Evolutionary conservation across 805 yeast species (phyloP).

Genomic region (Ogataea minuta): DNA sequence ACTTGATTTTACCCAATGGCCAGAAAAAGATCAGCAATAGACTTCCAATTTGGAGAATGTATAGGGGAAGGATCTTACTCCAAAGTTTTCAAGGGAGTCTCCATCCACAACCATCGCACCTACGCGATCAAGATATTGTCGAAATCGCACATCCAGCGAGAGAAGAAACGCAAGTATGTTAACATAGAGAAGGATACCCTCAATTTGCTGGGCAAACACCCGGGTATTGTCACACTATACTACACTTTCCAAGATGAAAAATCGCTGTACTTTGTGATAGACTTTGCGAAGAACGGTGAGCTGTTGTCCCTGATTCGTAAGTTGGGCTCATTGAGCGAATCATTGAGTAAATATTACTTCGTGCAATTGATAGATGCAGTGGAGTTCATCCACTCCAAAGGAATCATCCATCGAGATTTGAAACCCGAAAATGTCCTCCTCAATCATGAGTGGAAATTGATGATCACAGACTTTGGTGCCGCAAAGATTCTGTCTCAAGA

Average conservation of each 20-base stretch:
- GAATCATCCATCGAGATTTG: conserved; percentile 89
- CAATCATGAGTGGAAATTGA: conserved; percentile 80
- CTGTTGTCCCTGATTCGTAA: conserved; percentile 73
- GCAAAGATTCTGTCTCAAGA: conserved; percentile 69
- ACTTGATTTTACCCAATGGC: conserved; percentile 27
- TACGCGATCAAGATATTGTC: conserved; percentile 91
- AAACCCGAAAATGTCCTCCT: conserved; percentile 92
- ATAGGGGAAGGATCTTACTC: conserved; percentile 97
- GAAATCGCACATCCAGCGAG: conserved; percentile 89
- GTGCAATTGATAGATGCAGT: conserved; percentile 89
- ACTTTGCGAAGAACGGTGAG: conserved; percentile 95
- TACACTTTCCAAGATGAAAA: conserved; percentile 94
- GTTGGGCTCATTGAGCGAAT: conserved; percentile 73
- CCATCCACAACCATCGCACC: conserved; percentile 65
- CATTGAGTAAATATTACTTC: conserved; percentile 75
- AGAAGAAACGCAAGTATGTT: conserved; percentile 92
- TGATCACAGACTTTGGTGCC: conserved; percentile 98
- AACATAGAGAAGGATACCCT: conserved; percentile 91
- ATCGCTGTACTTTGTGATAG: conserved; percentile 86
- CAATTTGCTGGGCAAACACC: conserved; percentile 85
- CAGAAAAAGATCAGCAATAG: conserved; percentile 62
- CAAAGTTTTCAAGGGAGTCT: conserved; percentile 85
- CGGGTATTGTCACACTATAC: conserved; percentile 88
- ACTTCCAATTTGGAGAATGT: conserved; percentile 83
- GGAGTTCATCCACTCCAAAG: conserved; percentile 81